These are phyloP conservation scores for Beta vulgaris DNA, from an alignment of 148 eudicot species.

Conservation along the genomic window DNA sequence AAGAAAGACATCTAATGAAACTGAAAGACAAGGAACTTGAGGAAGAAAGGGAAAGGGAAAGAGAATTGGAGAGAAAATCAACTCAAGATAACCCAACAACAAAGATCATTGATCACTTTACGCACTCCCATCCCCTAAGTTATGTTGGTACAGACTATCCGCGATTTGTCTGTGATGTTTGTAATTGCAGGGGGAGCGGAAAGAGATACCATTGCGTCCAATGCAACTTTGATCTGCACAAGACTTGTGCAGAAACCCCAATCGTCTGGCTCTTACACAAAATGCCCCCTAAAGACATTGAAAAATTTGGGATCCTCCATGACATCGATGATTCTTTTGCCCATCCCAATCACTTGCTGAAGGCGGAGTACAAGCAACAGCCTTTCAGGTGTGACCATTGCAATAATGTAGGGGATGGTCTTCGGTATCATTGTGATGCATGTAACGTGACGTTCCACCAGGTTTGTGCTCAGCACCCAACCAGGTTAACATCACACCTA, in stretches of 20 bases:
- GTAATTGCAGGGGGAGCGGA: background rate
- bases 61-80: constrained; percentile 2
- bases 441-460: constrained; percentile 20
- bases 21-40: constrained; percentile 3
- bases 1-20: constrained; percentile 16
- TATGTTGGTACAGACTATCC: background rate
- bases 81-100: background rate
- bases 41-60: constrained; percentile 12
- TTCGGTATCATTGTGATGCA: constrained; percentile 16
- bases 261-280: constrained; percentile 14
- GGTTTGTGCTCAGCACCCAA: constrained; percentile 23
- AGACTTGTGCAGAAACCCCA: constrained; percentile 13
- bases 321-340: constrained; percentile 3
- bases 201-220: constrained; percentile 5
- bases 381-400: constrained; percentile 24
- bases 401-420: constrained; percentile 10
- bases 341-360: constrained; percentile 16
- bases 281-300: constrained; percentile 4
- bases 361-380: background rate
- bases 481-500: constrained; percentile 11
- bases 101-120: background rate
- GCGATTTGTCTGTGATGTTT: background rate
- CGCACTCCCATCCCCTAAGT: constrained; percentile 22
- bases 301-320: background rate
- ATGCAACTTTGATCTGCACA: constrained; percentile 19